These are phyloP conservation scores for Penicillium verhagenii DNA, from an alignment of 495 filamentous ascomycete species.

Conservation along the genomic window DNA sequence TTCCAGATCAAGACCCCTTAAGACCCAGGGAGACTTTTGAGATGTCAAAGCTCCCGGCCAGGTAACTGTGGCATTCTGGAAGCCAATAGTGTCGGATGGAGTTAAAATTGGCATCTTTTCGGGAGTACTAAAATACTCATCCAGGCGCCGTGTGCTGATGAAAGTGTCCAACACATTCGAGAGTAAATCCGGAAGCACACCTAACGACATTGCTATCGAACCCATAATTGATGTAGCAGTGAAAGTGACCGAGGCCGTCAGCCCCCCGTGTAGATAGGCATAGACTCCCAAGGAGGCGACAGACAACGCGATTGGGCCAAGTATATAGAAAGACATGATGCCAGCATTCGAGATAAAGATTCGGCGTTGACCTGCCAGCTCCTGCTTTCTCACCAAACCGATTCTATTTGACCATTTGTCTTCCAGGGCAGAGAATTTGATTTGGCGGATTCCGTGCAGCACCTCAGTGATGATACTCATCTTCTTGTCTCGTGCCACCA, in stretches of 20 bases:
- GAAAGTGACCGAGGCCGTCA: conserved; percentile 7
- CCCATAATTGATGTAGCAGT: conserved; percentile 27
- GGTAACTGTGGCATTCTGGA: conserved; percentile 59
- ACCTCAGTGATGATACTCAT: conserved; percentile 24
- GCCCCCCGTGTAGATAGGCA: neutral
- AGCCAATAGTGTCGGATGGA: conserved; percentile 51
- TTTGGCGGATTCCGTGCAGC: conserved; percentile 31
- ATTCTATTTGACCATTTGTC: conserved; percentile 25
- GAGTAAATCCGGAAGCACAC: conserved; percentile 20
- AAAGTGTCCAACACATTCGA: neutral
- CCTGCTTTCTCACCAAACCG: conserved; percentile 14
- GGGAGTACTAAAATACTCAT: neutral
- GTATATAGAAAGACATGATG: neutral
- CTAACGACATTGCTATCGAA: conserved; percentile 14
- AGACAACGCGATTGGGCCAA: neutral
- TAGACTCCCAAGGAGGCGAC: neutral
- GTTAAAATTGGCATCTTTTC: conserved; percentile 18
- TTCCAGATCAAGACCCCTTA: conserved; percentile 28
- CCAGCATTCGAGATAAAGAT: neutral
- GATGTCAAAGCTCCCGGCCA: conserved; percentile 59
- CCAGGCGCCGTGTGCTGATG: conserved; percentile 17
- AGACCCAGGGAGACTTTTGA: neutral
- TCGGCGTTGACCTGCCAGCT: neutral
- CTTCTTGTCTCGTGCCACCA: conserved; percentile 26
- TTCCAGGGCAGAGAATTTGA: conserved; percentile 35